These are phyloP conservation scores for Linum usitatissimum DNA, from an alignment of 345 rosid species.

Conservation along the genomic window DNA sequence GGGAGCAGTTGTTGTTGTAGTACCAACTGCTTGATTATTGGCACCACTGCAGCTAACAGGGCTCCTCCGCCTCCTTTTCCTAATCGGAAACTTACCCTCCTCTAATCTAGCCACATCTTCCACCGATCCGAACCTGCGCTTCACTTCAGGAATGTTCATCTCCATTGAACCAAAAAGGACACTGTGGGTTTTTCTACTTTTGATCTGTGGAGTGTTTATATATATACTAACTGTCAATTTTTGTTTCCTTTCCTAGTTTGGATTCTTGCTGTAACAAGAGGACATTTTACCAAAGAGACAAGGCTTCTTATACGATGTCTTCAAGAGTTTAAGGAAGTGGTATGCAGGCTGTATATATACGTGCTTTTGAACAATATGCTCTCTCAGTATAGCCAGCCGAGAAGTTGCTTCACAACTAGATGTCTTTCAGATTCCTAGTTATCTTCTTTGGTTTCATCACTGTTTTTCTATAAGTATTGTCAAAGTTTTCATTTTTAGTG, in stretches of 20 bases:
- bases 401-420: neutral
- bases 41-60: neutral
- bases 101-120: neutral
- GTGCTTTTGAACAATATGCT: neutral
- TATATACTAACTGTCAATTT: neutral
- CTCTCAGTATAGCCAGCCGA: neutral
- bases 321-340: neutral
- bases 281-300: neutral
- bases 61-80: neutral
- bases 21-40: neutral
- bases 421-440: neutral
- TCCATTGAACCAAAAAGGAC: neutral
- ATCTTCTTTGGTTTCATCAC: neutral
- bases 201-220: neutral
- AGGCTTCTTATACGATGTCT: no score
- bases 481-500: neutral
- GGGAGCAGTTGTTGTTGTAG: conserved; percentile 14
- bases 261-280: neutral
- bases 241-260: neutral
- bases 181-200: neutral
- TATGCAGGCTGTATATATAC: neutral
- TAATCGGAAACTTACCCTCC: neutral
- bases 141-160: neutral
- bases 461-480: neutral
- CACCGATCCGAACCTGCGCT: neutral